Base-by-base conservation (phyloP, 1,284 basidiomycete species). In the Taiwanofungus camphoratus region DNA sequence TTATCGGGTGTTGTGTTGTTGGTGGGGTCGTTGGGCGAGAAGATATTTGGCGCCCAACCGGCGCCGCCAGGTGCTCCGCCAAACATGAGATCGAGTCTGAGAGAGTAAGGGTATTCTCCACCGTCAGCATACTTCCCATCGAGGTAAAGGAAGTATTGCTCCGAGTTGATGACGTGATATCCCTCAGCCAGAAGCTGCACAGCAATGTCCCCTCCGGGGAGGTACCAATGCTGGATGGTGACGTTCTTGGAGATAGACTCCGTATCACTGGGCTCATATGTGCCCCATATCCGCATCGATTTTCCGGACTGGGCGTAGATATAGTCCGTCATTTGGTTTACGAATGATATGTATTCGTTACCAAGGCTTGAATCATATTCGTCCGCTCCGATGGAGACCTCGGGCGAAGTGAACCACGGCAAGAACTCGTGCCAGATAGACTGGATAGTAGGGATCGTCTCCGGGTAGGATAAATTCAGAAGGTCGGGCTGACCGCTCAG, bases 211-310 rank as follows among this genome's bases (percentile, higher is more conserved):
- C 60, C 62, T 11, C 58, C 63, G 9, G 60, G 64, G 49, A 66
- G 61, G 47, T 64, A 58, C 62, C 62, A 67, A 48, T 67, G 66
- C 50, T 66, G 66, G 41, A 66, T 66, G 15, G 62, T 66, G 42
- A 67, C 51, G 51, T 59, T 44, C 31, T 51, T 52, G n/a, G 53
- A 56, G 41, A 64, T 52, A 12, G 55, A 55, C 33, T 54, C 43
- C 15, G 53, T 59, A 18, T 42, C 51, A 41, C 57, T 58, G 18
- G 63, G 63, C 52, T 63, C 62, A 48, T 57, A 49, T 39, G 63
- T 64, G 23, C 63, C 62, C 63, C 60, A 64, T 19, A 62, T 55
- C 15, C 63, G 59, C 36, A 63, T 62, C 4, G 51, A 43, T 48
- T 64, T 65, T 21, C 55, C 52, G 4, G 51, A 43, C 26, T 52